Conservation (phyloP, 768 basidiomycete genomes). For the Tubosaeta brunneosetosa region DNA sequence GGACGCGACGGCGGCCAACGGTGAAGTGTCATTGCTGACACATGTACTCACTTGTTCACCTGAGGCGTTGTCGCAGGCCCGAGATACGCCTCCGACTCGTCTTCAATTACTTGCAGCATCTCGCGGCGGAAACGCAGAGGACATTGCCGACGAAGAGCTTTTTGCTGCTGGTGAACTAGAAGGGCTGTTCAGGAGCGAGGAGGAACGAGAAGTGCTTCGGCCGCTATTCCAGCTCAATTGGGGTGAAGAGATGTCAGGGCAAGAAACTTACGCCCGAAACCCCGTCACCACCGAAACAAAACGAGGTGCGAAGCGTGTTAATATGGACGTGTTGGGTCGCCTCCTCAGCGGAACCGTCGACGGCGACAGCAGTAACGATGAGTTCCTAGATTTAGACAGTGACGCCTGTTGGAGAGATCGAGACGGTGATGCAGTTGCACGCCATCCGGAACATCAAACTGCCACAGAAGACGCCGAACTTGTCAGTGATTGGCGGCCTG, state of each 20-base stretch:
- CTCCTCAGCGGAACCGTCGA: conserved; percentile 39
- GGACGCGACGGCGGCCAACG: conserved; percentile 9
- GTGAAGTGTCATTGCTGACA: conserved; percentile 37
- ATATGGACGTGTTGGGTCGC: conserved; percentile 53
- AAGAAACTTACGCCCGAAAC: conserved; percentile 15
- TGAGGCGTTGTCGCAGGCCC: conserved; percentile 25
- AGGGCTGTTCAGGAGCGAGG: conserved; percentile 47
- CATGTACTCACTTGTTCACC: conserved; percentile 50
- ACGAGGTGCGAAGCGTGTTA: conserved; percentile 39
- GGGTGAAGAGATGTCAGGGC: conserved; percentile 26
- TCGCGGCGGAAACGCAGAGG: conserved; percentile 51
- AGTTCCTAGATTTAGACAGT: conserved; percentile 22
- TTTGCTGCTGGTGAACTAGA: conserved; percentile 69
- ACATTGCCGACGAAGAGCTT: conserved; percentile 66
- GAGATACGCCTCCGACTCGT: conserved; percentile 47
- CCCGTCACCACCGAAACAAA: conserved; percentile 16
- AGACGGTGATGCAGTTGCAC: conserved; percentile 13
- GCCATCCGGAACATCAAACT: conserved; percentile 3
- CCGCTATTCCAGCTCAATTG: conserved; percentile 35
- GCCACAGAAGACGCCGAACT: conserved; percentile 30
- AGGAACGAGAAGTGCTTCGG: conserved; percentile 45
- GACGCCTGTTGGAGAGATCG: conserved; percentile 11
- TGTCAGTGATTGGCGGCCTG: conserved; percentile 44
- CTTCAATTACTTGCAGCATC: conserved; percentile 56
- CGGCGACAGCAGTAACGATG: conserved; percentile 23